These are phyloP conservation scores for Tuber borchii DNA, from an alignment of 495 filamentous ascomycete species.

Conservation along the genomic window DNA sequence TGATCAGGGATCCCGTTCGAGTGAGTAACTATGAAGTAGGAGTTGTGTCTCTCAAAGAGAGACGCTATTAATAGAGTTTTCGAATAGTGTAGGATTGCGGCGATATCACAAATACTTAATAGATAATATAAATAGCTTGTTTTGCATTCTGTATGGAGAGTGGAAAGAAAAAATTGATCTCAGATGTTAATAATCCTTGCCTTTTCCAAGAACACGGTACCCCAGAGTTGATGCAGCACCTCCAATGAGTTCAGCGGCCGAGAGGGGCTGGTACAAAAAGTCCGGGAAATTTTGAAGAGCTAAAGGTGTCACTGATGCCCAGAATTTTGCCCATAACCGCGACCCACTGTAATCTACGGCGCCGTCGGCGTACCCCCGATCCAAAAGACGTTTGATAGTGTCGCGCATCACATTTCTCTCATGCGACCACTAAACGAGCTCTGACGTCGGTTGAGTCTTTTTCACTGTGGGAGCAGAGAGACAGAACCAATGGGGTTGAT, in stretches of 20 bases:
- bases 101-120: not conserved
- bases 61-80: not conserved
- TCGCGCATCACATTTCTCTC: not conserved
- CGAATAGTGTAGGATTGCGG: not conserved
- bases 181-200: not conserved
- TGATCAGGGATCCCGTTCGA: not conserved
- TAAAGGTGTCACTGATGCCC: not conserved
- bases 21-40: not conserved
- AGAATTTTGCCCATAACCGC: not conserved
- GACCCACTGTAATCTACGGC: not conserved
- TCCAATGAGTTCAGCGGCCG: not conserved
- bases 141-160: no score
- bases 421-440: not conserved
- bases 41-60: not conserved
- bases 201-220: not conserved
- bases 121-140: not conserved
- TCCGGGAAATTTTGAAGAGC: not conserved
- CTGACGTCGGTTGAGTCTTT: conserved; percentile 5
- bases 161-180: not conserved
- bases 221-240: not conserved
- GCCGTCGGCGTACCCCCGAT: not conserved
- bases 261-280: not conserved
- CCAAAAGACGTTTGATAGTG: not conserved
- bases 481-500: not conserved
- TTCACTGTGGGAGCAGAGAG: not conserved